Evolutionary conservation across 257 asterid genomes (phyloP).

Genomic region (Osmanthus fragrans): DNA sequence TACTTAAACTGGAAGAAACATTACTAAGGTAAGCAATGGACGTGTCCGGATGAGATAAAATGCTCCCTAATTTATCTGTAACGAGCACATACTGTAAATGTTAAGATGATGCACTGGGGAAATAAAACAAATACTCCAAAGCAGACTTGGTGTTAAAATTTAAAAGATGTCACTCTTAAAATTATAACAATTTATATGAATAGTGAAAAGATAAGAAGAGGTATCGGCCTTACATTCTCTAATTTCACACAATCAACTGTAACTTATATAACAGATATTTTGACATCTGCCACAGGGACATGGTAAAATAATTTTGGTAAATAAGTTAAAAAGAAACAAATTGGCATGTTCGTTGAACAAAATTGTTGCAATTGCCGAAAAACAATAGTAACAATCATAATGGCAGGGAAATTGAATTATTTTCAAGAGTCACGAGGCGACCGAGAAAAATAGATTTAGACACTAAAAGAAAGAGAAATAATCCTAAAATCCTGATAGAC

Average conservation of each 20-base stretch:
- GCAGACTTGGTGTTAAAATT: constrained; percentile 9
- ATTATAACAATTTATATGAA: not conserved
- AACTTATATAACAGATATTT: not conserved
- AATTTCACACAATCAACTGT: not conserved
- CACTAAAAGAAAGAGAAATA: not conserved
- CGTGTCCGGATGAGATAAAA: not conserved
- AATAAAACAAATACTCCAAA: constrained; percentile 3
- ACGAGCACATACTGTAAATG: constrained; percentile 1
- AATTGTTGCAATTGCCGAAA: not conserved
- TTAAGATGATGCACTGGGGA: constrained; percentile 9
- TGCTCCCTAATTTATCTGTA: not conserved
- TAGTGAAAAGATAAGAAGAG: not conserved
- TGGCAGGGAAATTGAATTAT: not conserved
- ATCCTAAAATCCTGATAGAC: not conserved
- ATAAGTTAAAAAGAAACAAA: not conserved
- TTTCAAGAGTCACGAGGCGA: not conserved
- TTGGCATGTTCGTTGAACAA: not conserved
- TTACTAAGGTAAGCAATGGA: not conserved
- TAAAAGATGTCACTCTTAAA: not conserved
- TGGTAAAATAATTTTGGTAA: not conserved
- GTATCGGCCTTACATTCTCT: constrained; percentile 12
- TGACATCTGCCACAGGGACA: not conserved
- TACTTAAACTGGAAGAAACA: constrained; percentile 5
- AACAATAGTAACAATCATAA: not conserved
- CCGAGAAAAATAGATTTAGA: constrained; percentile 9